Evolutionary conservation across 169 alveolate genomes (phyloP).

Genomic region (Plasmodium inui): DNA sequence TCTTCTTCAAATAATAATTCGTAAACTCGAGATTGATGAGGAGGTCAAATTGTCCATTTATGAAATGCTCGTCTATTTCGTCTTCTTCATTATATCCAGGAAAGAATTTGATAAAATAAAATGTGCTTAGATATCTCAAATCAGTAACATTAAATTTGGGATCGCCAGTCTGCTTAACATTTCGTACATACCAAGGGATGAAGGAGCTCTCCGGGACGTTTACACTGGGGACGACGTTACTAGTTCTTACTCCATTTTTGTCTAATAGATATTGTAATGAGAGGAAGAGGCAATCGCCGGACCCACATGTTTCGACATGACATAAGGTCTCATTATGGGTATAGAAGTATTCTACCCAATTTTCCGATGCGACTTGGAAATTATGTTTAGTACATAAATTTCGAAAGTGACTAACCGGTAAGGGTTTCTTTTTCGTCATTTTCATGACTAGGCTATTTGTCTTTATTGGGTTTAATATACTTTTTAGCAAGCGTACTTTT

Average conservation of each 20-base stretch:
- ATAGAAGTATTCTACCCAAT: constrained; percentile 50
- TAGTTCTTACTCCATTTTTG: constrained; percentile 6
- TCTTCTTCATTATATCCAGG: constrained; percentile 20
- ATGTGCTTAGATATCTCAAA: constrained; percentile 45
- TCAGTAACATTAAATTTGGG: constrained; percentile 7
- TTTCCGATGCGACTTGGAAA: constrained; percentile 18
- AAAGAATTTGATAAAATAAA: constrained; percentile 21
- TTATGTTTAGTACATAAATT: constrained; percentile 35
- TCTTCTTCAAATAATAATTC: constrained; percentile 29
- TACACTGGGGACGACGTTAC: neutral
- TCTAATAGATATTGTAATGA: constrained; percentile 22
- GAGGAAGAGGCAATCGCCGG: constrained; percentile 48
- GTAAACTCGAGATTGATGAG: constrained; percentile 12
- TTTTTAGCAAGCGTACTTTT: neutral
- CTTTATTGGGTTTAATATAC: neutral
- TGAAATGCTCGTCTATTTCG: neutral
- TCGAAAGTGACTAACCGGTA: neutral
- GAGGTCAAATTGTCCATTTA: constrained; percentile 9
- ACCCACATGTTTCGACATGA: constrained; percentile 29
- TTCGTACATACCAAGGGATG: constrained; percentile 34
- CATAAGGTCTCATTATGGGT: constrained; percentile 60
- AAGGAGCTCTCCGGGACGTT: constrained; percentile 12
- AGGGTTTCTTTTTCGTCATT: neutral
- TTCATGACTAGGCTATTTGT: neutral
- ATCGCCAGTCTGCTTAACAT: neutral